Conservation (phyloP, 2,329 filamentous ascomycete genomes). For the Colletotrichum liriopes region DNA sequence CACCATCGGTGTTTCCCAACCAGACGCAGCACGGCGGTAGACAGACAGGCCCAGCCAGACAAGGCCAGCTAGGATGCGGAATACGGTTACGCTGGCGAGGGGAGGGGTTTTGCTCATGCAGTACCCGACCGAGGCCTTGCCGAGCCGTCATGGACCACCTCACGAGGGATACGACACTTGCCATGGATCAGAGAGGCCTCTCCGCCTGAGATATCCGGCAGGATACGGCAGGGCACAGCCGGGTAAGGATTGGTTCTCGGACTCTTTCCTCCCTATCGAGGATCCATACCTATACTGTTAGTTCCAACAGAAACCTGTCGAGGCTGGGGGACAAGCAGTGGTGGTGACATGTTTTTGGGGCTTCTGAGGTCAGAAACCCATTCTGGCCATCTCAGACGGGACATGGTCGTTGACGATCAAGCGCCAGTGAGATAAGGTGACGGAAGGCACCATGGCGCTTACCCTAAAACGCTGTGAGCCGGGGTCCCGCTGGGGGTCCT, state of each 20-base stretch:
- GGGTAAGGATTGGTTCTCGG: neutral
- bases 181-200: conserved; percentile 10
- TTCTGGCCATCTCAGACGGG: neutral
- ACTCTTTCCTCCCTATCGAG: neutral
- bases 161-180: neutral
- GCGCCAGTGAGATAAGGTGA: conserved; percentile 22
- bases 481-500: neutral
- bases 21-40: neutral
- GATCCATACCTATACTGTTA: neutral
- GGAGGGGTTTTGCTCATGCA: neutral
- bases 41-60: neutral
- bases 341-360: neutral
- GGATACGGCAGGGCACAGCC: neutral
- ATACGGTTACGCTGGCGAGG: neutral
- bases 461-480: neutral
- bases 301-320: neutral
- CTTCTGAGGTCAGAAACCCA: neutral
- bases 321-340: neutral
- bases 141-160: neutral
- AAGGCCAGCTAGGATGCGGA: neutral
- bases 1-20: neutral
- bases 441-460: conserved; percentile 7
- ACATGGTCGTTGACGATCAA: conserved; percentile 14
- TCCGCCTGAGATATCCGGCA: neutral
- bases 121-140: neutral